phyloP scores from a whole-genome alignment of 805 yeast species.

The Candida manassasensis region DNA sequence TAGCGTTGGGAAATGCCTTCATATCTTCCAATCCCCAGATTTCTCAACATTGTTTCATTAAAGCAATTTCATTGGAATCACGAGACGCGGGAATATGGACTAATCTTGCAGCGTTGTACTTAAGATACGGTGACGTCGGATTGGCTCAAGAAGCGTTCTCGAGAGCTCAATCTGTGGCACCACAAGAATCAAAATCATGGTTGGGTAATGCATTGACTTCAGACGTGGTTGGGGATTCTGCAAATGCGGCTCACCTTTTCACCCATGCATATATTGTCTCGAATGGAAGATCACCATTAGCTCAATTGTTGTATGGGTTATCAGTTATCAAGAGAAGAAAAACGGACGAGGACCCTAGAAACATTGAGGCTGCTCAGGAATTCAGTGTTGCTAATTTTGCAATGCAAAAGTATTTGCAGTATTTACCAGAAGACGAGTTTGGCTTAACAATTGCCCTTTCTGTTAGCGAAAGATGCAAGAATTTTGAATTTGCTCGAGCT shows the following conservation, averaged over 20 bases:
- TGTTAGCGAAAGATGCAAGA: slow-evolving; percentile 66
- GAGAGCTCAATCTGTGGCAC: slow-evolving; percentile 77
- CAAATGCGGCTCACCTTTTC: slow-evolving; percentile 39
- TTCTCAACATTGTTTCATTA: slow-evolving; percentile 90
- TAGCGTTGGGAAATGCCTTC: slow-evolving; percentile 73
- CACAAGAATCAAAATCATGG: slow-evolving; percentile 76
- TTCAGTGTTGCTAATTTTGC: slow-evolving; percentile 63
- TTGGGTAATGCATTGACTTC: slow-evolving; percentile 73
- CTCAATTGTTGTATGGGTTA: slow-evolving; percentile 69
- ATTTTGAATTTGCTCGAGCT: slow-evolving; percentile 49
- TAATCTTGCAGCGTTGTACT: slow-evolving; percentile 72
- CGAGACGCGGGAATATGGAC: slow-evolving; percentile 72
- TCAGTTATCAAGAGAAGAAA: slow-evolving; percentile 47
- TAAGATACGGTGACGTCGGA: slow-evolving; percentile 61
- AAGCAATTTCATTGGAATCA: slow-evolving; percentile 67
- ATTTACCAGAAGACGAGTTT: slow-evolving; percentile 50
- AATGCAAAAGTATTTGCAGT: slow-evolving; percentile 59
- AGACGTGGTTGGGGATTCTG: slow-evolving; percentile 43
- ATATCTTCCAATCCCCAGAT: slow-evolving; percentile 60
- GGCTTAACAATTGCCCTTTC: slow-evolving; percentile 55
- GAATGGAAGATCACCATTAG: slow-evolving; percentile 63
- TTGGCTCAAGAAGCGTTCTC: slow-evolving; percentile 70
- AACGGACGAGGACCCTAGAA: slow-evolving; percentile 44
- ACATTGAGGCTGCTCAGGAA: slow-evolving; percentile 59
- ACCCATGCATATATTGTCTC: slow-evolving; percentile 79